Evolutionary conservation across 306 rosid species (phyloP), one percentile per base, ranked within the genome.

Genomic region (Sphenostylis stenocarpa): DNA sequence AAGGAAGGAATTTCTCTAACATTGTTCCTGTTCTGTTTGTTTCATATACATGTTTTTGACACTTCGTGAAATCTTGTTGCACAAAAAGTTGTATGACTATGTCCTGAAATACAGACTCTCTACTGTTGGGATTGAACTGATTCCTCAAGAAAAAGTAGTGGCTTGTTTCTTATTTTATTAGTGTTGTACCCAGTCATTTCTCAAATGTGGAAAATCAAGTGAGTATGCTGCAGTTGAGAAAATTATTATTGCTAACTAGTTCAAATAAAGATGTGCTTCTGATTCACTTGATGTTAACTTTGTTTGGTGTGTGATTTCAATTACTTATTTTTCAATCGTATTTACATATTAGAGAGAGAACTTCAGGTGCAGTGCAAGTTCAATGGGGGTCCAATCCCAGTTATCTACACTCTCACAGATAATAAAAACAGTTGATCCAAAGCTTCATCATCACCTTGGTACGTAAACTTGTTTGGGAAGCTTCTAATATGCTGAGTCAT

Each of bases 371-470:
- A 81, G 64, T 75, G 77, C 95, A 51, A 88, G 87, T 78, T 89
- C 96, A 29, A 90, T 94, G 74, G 98, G 98, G 49, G 96, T 94
- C 82, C 98, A 94, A 85, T 76, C 95, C 83, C 98, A 94, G 83
- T 87, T 92, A 88, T 57, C 90, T 79, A 88, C 95, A 28, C 96
- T 92, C 73, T 90, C 98, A 77, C 98, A 94, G 89, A 90, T 92
- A 82, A 88, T 94, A 81, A 92, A 82, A 88, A 86, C 85, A 34
- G 88, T 92, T 74, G 93, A 94, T 84, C 98, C 97, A 51, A 86
- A 87, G 86, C 97, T 94, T 90, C 98, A 94, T 83, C 91, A 87
- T 82, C 98, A 94, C 85, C 97, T 94, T 63, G 96, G 98, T 94
- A 86, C 13, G 81, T 62, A 68, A 67, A 38, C 80, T 63, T 77